Conservation (phyloP, 345 rosid genomes). For the Linum lewisii region DNA sequence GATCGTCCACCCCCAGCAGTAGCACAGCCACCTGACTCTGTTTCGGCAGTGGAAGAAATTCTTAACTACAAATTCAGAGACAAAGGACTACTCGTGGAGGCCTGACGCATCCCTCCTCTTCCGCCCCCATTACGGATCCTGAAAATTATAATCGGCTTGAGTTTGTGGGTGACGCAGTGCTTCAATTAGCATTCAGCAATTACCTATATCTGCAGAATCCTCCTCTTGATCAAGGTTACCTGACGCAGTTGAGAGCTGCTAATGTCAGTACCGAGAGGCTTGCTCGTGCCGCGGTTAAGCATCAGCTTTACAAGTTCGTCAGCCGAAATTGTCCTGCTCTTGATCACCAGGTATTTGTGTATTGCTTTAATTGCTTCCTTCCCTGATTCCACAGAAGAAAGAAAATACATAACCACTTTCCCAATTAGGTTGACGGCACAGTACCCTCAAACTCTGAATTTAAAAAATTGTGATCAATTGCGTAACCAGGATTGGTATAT, state of each 20-base stretch:
- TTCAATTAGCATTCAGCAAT: conserved; percentile 39
- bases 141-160: conserved; percentile 62
- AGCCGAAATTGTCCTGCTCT: conserved; percentile 18
- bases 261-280: conserved; percentile 73
- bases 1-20: too few species aligned
- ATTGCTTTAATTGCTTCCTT: too few species aligned
- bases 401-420: too few species aligned
- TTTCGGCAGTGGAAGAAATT: conserved; percentile 43
- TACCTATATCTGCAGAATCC: conserved; percentile 46
- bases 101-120: conserved; percentile 65
- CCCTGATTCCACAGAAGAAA: too few species aligned
- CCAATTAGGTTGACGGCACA: too few species aligned
- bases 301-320: conserved; percentile 23
- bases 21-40: conserved; percentile 3
- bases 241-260: conserved; percentile 52
- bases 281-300: conserved; percentile 60
- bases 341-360: conserved; percentile 58
- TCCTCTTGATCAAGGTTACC: conserved; percentile 35
- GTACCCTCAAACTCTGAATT: too few species aligned
- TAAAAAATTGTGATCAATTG: too few species aligned
- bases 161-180: conserved; percentile 65
- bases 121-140: conserved; percentile 15
- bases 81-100: conserved; percentile 44
- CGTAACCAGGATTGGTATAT: too few species aligned
- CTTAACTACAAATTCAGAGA: conserved; percentile 36